Percentiles rank a stretch among this genome's conserved stretches.
Evolutionary conservation across 176 grass and related monocot species (phyloP).

Genomic region (Aegilops speltoides): DNA sequence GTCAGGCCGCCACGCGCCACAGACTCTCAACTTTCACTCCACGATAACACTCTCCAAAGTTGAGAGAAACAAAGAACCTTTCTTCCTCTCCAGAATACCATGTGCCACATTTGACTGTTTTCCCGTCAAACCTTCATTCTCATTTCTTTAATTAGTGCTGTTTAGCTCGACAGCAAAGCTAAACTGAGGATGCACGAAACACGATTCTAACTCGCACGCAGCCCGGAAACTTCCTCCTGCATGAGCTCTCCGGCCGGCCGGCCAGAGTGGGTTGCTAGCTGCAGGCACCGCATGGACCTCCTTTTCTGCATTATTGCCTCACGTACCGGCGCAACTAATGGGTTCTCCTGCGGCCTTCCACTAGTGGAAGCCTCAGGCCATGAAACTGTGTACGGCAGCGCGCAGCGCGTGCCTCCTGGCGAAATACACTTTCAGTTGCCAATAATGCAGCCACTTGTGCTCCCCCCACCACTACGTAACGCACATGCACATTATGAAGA

Average conservation of each 20-base stretch:
- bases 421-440: conserved; percentile 12
- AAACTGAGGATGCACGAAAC: conserved; percentile 22
- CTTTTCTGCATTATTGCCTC: conserved; percentile 28
- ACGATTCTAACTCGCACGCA: conserved; percentile 10
- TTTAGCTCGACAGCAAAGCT: background rate
- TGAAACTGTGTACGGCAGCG: background rate
- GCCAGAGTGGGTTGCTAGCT: conserved; percentile 5
- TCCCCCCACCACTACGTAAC: background rate
- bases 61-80: background rate
- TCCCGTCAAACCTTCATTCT: too few species aligned
- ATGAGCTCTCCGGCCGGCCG: background rate
- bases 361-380: background rate
- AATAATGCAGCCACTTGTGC: conserved; percentile 39
- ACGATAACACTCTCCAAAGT: background rate
- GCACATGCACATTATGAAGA: background rate
- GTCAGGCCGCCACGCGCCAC: background rate
- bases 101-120: background rate
- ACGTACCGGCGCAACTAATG: background rate
- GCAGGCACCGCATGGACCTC: background rate
- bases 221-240: background rate
- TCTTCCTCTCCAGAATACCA: background rate
- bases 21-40: background rate
- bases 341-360: conserved; percentile 39
- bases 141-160: background rate
- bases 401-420: background rate